Evolutionary conservation across 176 grass and related monocot species (phyloP).

Genomic region (Puya raimondii): DNA sequence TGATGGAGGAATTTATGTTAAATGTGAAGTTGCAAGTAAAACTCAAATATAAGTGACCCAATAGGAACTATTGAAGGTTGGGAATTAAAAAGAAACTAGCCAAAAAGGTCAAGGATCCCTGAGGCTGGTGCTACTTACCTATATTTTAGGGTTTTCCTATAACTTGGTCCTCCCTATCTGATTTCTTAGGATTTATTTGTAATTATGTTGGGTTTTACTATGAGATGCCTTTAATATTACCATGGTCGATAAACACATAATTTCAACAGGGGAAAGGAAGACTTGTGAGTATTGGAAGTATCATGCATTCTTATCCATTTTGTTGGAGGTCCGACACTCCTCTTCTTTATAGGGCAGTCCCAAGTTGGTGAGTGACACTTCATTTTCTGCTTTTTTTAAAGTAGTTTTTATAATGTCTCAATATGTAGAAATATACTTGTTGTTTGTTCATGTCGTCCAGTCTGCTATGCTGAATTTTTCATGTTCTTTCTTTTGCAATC

Average conservation of each 20-base stretch:
- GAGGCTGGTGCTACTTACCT: too few species aligned
- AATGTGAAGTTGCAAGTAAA: too few species aligned
- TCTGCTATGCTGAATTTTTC: too few species aligned
- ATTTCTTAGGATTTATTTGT: not conserved
- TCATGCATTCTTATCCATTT: conserved; percentile 94
- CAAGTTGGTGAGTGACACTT: conserved; percentile 72
- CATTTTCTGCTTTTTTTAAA: conserved; percentile 17
- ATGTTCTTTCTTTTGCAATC: too few species aligned
- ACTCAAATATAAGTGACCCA: too few species aligned
- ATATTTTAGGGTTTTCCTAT: not conserved
- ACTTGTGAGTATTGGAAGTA: conserved; percentile 72
- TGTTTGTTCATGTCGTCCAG: too few species aligned
- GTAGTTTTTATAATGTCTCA: too few species aligned
- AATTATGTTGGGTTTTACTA: not conserved
- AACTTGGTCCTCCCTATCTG: not conserved
- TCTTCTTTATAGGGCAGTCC: conserved; percentile 93
- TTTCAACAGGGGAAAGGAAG: conserved; percentile 88
- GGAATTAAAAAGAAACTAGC: too few species aligned
- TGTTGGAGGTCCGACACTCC: conserved; percentile 98
- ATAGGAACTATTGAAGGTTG: too few species aligned
- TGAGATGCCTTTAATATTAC: not conserved
- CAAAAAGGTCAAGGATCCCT: too few species aligned
- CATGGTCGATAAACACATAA: not conserved
- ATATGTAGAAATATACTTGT: conserved; percentile 1
- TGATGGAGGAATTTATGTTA: too few species aligned